Evolutionary conservation across 2,329 filamentous ascomycete species (phyloP).

Genomic region (Ramularia collo-cygni): DNA sequence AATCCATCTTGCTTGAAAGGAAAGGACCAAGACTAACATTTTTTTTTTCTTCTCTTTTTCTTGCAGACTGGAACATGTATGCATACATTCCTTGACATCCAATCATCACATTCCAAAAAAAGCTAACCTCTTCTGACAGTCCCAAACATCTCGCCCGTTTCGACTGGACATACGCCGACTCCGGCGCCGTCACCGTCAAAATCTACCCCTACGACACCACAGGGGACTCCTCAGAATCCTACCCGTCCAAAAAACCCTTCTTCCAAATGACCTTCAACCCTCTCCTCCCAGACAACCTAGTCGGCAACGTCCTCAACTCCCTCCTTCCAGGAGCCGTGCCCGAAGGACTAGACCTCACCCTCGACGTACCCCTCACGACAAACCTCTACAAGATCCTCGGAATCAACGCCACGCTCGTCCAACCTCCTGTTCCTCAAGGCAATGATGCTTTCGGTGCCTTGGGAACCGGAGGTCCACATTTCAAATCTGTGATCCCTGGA

Average conservation of each 20-base stretch:
- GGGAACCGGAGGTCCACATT: conserved; percentile 1
- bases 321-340: conserved; percentile 4
- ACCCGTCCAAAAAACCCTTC: conserved; percentile 3
- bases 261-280: conserved; percentile 5
- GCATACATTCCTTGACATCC: background rate
- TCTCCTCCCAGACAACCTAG: conserved; percentile 1
- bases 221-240: background rate
- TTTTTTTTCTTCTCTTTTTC: too few relatives aligned
- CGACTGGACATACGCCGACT: conserved; percentile 6
- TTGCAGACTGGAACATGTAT: conserved; percentile 10
- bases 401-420: conserved; percentile 5
- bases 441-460: conserved; percentile 4
- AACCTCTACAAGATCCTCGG: conserved; percentile 3
- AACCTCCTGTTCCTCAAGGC: conserved; percentile 3
- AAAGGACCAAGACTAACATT: too few relatives aligned
- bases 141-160: conserved; percentile 12
- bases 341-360: conserved; percentile 6
- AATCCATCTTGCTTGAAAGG: too few relatives aligned
- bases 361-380: background rate
- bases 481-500: conserved; percentile 1
- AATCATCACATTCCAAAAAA: background rate
- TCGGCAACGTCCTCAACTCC: conserved; percentile 5
- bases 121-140: background rate
- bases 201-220: conserved; percentile 4
- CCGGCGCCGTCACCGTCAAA: conserved; percentile 4